phyloP scores from a whole-genome alignment of 306 rosid genomes.

The Gleditsia sinensis region DNA sequence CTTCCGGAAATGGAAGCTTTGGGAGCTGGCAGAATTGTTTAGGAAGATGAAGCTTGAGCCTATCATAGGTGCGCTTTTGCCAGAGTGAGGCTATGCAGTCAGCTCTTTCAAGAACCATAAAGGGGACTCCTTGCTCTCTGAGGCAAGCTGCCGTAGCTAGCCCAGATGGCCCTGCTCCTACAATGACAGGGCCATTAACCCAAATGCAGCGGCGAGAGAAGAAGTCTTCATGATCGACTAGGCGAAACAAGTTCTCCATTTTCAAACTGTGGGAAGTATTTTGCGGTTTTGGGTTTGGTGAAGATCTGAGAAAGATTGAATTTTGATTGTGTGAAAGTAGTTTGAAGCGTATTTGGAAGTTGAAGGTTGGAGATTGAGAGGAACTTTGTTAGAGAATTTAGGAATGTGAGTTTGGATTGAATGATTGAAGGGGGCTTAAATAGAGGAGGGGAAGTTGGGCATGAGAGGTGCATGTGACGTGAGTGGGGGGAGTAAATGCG shows the following conservation, averaged over 20 bases:
- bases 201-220: conserved; percentile 71
- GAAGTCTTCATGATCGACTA: conserved; percentile 54
- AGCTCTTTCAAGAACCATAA: conserved; percentile 67
- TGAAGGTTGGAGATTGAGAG: conserved; percentile 19
- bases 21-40: conserved; percentile 94
- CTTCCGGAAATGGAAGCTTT: conserved; percentile 66
- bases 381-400: conserved; percentile 22
- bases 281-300: background rate
- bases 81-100: conserved; percentile 89
- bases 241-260: conserved; percentile 77
- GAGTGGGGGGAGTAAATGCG: conserved; percentile 36
- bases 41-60: conserved; percentile 92
- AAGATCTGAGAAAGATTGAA: background rate
- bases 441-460: conserved; percentile 42
- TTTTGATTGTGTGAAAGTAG: background rate
- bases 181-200: conserved; percentile 88
- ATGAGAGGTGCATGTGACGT: conserved; percentile 59
- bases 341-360: background rate
- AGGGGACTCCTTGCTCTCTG: conserved; percentile 84
- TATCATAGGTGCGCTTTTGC: conserved; percentile 83
- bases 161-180: conserved; percentile 96
- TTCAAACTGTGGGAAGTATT: background rate
- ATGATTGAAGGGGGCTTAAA: conserved; percentile 55
- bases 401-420: conserved; percentile 56
- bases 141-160: conserved; percentile 93